Evolutionary conservation across 805 yeast species (phyloP).

Genomic region (Suhomyces kilbournensis): DNA sequence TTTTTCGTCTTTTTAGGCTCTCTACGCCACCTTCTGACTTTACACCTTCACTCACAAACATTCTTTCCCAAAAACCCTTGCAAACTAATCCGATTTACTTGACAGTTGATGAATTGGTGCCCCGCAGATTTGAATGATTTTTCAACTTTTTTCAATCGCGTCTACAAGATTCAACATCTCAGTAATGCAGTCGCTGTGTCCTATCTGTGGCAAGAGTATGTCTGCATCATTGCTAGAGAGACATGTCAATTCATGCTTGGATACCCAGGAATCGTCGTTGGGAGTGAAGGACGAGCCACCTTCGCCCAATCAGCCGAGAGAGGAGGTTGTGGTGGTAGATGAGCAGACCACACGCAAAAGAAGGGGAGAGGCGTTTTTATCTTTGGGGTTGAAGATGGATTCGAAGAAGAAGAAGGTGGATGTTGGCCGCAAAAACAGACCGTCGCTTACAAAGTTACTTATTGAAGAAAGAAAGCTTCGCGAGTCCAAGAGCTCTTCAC

Average conservation of each 20-base stretch:
- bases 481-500: neutral
- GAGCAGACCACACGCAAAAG: constrained; percentile 6
- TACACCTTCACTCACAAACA: neutral
- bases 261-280: constrained; percentile 19
- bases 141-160: neutral
- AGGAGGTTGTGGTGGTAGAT: constrained; percentile 6
- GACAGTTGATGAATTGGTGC: neutral
- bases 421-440: constrained; percentile 20
- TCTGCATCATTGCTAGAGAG: constrained; percentile 27
- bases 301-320: neutral
- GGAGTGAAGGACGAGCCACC: neutral
- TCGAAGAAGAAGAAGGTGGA: constrained; percentile 19
- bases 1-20: neutral
- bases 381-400: constrained; percentile 33
- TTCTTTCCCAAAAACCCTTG: neutral
- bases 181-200: constrained; percentile 24
- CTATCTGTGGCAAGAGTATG: constrained; percentile 31
- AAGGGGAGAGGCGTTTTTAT: constrained; percentile 27
- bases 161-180: neutral
- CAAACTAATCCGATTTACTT: no score
- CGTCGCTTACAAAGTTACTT: constrained; percentile 33
- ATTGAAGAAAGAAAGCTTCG: constrained; percentile 31
- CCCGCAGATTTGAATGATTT: neutral
- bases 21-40: neutral
- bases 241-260: constrained; percentile 42